Conservation (phyloP, 768 basidiomycete genomes). For the Pholiota conissans region DNA sequence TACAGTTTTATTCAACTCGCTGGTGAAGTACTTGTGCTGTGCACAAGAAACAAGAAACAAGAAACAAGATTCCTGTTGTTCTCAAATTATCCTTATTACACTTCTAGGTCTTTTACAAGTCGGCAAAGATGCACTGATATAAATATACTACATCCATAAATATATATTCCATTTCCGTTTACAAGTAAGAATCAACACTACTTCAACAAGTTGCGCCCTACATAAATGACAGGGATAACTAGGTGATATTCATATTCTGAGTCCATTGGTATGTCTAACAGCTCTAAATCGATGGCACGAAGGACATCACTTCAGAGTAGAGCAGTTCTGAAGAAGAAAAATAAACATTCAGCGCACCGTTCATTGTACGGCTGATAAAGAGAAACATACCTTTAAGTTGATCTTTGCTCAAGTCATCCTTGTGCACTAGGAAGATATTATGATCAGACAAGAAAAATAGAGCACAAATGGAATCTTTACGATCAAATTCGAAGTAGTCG, state of each 20-base stretch:
- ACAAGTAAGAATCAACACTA: conserved; percentile 6
- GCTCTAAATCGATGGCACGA: conserved; percentile 60
- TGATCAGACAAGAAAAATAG: conserved; percentile 5
- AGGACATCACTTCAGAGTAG: conserved; percentile 81
- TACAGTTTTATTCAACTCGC: too few species aligned
- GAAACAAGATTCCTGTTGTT: too few species aligned
- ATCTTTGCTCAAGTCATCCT: conserved; percentile 74
- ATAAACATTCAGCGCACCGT: conserved; percentile 11
- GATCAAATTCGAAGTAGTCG: conserved; percentile 89
- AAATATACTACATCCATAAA: neutral
- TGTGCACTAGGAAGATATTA: conserved; percentile 44
- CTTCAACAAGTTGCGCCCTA: neutral
- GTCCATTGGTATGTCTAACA: neutral
- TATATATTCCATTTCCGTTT: conserved; percentile 4
- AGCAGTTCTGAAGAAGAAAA: conserved; percentile 50
- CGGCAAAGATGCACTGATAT: conserved; percentile 2
- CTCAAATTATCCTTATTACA: too few species aligned
- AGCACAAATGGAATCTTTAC: conserved; percentile 36
- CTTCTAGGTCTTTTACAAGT: too few species aligned
- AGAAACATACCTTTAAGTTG: conserved; percentile 59
- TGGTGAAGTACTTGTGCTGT: too few species aligned
- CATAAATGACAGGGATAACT: neutral
- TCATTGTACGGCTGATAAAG: conserved; percentile 3
- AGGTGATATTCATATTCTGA: neutral
- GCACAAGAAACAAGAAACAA: too few species aligned